Percentiles rank a stretch among this genome's conserved stretches.
Conservation (phyloP, 2,329 filamentous ascomycete species). For the Xylaria sp. region DNA sequence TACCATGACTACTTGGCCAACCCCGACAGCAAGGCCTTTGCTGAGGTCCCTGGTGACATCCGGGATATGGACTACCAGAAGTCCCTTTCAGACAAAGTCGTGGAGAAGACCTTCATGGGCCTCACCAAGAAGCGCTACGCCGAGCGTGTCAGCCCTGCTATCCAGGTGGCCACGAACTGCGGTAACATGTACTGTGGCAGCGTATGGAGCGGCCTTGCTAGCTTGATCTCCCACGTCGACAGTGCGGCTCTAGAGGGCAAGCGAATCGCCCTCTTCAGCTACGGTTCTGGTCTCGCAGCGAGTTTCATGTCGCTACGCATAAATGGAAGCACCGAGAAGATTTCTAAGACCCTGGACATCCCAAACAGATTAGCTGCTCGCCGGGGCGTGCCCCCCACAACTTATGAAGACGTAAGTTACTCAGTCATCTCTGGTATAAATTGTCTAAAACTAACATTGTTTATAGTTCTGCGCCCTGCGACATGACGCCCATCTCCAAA, state of each 20-base stretch:
- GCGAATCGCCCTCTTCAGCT: conserved; percentile 80
- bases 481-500: conserved; percentile 85
- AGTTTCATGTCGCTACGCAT: conserved; percentile 80
- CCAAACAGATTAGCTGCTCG: conserved; percentile 73
- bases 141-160: conserved; percentile 77
- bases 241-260: conserved; percentile 74
- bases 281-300: conserved; percentile 78
- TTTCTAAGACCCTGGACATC: conserved; percentile 75
- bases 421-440: not conserved
- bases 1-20: conserved; percentile 87
- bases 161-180: conserved; percentile 81
- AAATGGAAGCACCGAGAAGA: conserved; percentile 73
- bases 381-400: conserved; percentile 73
- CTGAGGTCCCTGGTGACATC: conserved; percentile 79
- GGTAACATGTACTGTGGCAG: conserved; percentile 76
- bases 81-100: conserved; percentile 81
- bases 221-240: conserved; percentile 72
- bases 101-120: conserved; percentile 88
- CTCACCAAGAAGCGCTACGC: conserved; percentile 86
- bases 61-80: conserved; percentile 81
- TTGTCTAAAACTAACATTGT: conserved; percentile 41
- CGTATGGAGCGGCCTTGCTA: conserved; percentile 80
- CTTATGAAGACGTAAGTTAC: conserved; percentile 75
- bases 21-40: conserved; percentile 73
- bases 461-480: conserved; percentile 79